A percentile compares a stretch with the other conserved stretches of the same genome.
These are phyloP conservation scores for Trichaptum fuscoviolaceum DNA, from an alignment of 768 basidiomycete species.

Conservation along the genomic window DNA sequence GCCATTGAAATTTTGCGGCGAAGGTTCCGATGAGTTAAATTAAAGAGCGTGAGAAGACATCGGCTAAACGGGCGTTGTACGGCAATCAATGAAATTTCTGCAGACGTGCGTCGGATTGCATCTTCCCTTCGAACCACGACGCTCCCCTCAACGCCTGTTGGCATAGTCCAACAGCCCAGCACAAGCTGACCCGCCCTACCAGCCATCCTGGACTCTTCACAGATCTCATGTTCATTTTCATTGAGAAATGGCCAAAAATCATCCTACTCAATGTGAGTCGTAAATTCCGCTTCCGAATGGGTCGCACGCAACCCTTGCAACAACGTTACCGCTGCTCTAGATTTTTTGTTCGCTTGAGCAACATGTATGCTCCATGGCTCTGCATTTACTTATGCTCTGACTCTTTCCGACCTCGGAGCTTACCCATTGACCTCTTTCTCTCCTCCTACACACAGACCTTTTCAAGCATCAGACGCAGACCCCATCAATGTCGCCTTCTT, in stretches of 20 bases:
- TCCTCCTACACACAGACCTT: conserved; percentile 25
- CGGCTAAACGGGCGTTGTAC: conserved; percentile 2
- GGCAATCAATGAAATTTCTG: conserved; percentile 9
- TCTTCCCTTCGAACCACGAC: conserved; percentile 13
- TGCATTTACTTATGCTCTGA: conserved; percentile 27
- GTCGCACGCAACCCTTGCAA: background rate
- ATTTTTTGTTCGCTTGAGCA: conserved; percentile 18
- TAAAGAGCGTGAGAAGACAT: conserved; percentile 16
- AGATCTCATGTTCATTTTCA: conserved; percentile 30
- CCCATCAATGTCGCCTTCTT: conserved; percentile 63
- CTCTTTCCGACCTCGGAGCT: conserved; percentile 11
- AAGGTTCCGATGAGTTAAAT: conserved; percentile 6
- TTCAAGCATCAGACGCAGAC: conserved; percentile 40
- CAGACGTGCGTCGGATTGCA: conserved; percentile 12
- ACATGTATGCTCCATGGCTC: conserved; percentile 26
- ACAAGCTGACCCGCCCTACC: conserved; percentile 2
- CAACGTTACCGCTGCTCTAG: conserved; percentile 18
- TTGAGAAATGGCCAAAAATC: conserved; percentile 30
- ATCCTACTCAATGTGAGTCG: conserved; percentile 29
- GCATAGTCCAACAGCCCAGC: conserved; percentile 1
- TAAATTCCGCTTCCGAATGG: conserved; percentile 13
- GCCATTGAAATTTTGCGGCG: background rate
- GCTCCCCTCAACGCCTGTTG: conserved; percentile 4
- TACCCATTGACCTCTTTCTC: conserved; percentile 16
- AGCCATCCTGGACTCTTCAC: conserved; percentile 32